A percentile compares a stretch with the other conserved stretches of the same genome.
Evolutionary conservation across 2,329 filamentous ascomycete genomes (phyloP).

Genomic region (Penicillium sp.): DNA sequence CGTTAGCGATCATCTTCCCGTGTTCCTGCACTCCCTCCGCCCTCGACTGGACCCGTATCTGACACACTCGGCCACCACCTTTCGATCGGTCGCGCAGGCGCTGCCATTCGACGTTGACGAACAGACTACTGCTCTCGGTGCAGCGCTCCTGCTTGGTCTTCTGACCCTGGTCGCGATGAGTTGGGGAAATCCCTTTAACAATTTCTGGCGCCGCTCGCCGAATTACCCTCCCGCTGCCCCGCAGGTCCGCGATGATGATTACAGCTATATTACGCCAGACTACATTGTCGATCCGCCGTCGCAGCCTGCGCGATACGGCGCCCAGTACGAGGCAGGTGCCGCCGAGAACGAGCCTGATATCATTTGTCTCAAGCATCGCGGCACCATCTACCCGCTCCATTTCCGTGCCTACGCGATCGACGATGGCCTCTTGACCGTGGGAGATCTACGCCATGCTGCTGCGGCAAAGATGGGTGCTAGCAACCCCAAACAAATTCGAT

Average conservation of each 20-base stretch:
- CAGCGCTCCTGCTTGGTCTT: slow-evolving; percentile 35
- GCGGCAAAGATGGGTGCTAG: slow-evolving; percentile 42
- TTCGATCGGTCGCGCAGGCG: slow-evolving; percentile 30
- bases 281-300: slow-evolving; percentile 37
- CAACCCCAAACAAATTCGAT: slow-evolving; percentile 44
- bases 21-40: slow-evolving; percentile 38
- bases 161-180: slow-evolving; percentile 40
- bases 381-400: slow-evolving; percentile 46
- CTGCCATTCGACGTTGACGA: slow-evolving; percentile 28
- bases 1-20: slow-evolving; percentile 37
- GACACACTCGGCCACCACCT: slow-evolving; percentile 30
- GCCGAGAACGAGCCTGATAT: slow-evolving; percentile 48
- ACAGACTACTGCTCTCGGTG: slow-evolving; percentile 29
- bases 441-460: slow-evolving; percentile 46
- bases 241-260: slow-evolving; percentile 45
- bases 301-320: slow-evolving; percentile 16
- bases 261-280: slow-evolving; percentile 44
- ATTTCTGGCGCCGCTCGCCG: slow-evolving; percentile 40
- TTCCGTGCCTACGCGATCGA: slow-evolving; percentile 54
- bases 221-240: slow-evolving; percentile 36
- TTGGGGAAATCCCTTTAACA: slow-evolving; percentile 39
- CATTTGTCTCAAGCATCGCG: slow-evolving; percentile 49
- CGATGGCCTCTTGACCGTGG: slow-evolving; percentile 49
- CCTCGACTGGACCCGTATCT: slow-evolving; percentile 35
- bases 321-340: slow-evolving; percentile 17